Evolutionary conservation across 345 rosid genomes (phyloP), one percentile per base, ranked within the genome.

Genomic region (Pelargonium nanum): DNA sequence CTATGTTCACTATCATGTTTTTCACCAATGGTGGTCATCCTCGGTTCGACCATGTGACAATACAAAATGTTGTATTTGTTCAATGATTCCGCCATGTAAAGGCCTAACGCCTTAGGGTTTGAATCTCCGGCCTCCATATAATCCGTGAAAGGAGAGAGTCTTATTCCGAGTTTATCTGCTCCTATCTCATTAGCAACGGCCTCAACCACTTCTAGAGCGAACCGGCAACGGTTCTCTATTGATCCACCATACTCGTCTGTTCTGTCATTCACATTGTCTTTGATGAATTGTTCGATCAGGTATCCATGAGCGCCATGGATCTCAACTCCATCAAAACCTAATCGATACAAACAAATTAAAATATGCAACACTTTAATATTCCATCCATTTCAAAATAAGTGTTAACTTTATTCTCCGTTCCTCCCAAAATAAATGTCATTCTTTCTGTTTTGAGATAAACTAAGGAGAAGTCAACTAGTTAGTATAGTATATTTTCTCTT

Each of bases 271-370:
- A 70, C 78, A 19, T 17, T 30, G 63, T 84, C 89, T 65, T 81
- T 81, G 69, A 81, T 15, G 67, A 84, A 84, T 52, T 82, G 85
- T 56, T 81, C 85, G 5, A 78, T 52, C 50, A 80, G 58, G 62
- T 65, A 77, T 0, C 79, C 72, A 17, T 65, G 61, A 4, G 74
- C 72, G 19, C 68, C 80, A 63, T 71, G 74, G 60, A 78, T 61
- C 61, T 75, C 67, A 15, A 74, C 74, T 24, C 78, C 78, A 6
- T 74, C 74, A 21, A 74, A 74, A 20, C 78, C 75, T 68, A 65
- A 21, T 8, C n/a, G 10, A 15, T 16, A 32, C 6, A 7, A 9
- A 0, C 1, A 7, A 20, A 5, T 0, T 30, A 28, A 30, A 32
- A n/a, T 12, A 5, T 61, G 55, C 0, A 16, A 15, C 4, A 22